These are phyloP conservation scores for Silybum marianum DNA, from an alignment of 129 eudicot genomes.

Conservation along the genomic window DNA sequence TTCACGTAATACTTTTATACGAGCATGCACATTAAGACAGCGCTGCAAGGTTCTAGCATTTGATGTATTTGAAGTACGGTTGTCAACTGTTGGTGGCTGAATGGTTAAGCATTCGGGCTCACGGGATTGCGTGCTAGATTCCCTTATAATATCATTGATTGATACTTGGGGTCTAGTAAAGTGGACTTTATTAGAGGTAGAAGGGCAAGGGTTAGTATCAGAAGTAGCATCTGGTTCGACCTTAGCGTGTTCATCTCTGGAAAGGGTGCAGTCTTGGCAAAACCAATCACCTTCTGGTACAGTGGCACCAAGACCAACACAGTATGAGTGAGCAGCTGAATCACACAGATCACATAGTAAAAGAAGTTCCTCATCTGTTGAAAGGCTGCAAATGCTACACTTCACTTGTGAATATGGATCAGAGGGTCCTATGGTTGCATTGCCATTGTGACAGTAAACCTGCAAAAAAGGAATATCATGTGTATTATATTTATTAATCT, in stretches of 20 bases:
- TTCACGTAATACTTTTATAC: constrained; percentile 69
- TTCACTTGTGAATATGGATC: constrained; percentile 55
- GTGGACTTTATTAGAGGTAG: not conserved
- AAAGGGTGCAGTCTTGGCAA: constrained; percentile 67
- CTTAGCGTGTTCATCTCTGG: constrained; percentile 56
- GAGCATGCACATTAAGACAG: constrained; percentile 59
- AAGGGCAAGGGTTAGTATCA: constrained; percentile 20
- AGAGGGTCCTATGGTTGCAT: constrained; percentile 50
- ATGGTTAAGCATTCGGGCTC: not conserved
- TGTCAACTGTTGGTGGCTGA: too few relatives aligned
- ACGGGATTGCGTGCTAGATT: constrained; percentile 14
- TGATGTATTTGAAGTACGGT: constrained; percentile 17
- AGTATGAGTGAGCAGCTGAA: constrained; percentile 73
- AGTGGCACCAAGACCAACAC: constrained; percentile 83
- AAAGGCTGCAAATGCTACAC: constrained; percentile 53
- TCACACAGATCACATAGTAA: constrained; percentile 92
- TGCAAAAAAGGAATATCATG: constrained; percentile 25
- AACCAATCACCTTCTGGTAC: constrained; percentile 97
- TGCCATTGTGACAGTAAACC: constrained; percentile 54
- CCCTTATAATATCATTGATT: constrained; percentile 55
- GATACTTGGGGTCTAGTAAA: constrained; percentile 41
- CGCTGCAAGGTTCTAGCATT: constrained; percentile 63
- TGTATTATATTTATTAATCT: not conserved
- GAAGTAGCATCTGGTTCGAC: constrained; percentile 32
- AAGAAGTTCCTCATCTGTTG: constrained; percentile 58